Base-by-base conservation (phyloP, 2,329 filamentous ascomycete species). In the Aspergillus persii region DNA sequence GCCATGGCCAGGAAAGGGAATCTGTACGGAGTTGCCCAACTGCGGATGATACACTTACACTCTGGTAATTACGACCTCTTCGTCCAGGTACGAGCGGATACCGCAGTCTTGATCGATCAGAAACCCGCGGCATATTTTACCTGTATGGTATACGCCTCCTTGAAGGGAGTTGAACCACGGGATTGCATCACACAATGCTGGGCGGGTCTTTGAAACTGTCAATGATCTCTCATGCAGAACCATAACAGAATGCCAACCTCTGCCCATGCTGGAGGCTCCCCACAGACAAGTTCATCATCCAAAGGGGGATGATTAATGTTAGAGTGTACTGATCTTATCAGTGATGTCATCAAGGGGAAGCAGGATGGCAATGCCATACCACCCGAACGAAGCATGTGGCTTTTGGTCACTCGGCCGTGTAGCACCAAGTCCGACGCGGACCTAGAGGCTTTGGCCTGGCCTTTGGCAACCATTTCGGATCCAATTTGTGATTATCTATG, bases 161-260 rank as follows among this genome's bases (percentile, higher is more conserved):
- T 91, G 84, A 41, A 85, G 84, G 1, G 83, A 75, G 12, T 80
- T 83, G 71, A 85, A 91, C 72, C 86, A 89, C 0, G 82, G 80
- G 0, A 90, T 68, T 0, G 86, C 81, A 66, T 90, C 86, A 63
- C 84, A 89, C 0, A 92, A 74, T 12, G 83, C 82, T 58, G 86
- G 83, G 0, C 65, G 60, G 11, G n/a, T 53, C 65, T 66, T 48
- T 9, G 30, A 11, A 29, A 31, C 27, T 33, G 12, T 63, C 56
- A 61, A 54, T 29, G 5, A 54, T 44, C 26, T 11, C 8, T 23
- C 8, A 47, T 56, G n/a, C 11, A 8, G 2, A 1, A 12, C 8
- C 3, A 7, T 4, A 11, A 11, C 1, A 33, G 8, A 11, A 2
- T 8, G 52, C 53, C 29, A 61, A 72, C 77, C 4, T 83, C 76